A percentile compares a stretch with the other conserved stretches of the same genome.
Evolutionary conservation across 139 green algal genomes (phyloP).

Genomic region (Closterium sp.): DNA sequence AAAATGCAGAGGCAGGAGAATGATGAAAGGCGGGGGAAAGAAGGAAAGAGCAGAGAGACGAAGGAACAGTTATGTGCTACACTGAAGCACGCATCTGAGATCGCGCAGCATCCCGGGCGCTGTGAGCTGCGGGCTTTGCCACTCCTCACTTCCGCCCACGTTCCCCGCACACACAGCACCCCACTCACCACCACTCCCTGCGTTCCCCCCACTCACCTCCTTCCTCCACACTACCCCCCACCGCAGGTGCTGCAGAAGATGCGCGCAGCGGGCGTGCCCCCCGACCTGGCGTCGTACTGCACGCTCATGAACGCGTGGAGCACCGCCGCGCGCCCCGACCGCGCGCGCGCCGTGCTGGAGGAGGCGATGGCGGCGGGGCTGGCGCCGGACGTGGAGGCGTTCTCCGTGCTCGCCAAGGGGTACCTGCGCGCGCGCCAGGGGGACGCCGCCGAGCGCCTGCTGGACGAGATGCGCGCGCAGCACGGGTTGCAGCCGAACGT

Average conservation of each 20-base stretch:
- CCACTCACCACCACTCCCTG: too few relatives aligned
- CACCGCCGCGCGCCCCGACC: background rate
- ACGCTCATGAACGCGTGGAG: slow-evolving; percentile 25
- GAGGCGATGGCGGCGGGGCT: slow-evolving; percentile 2
- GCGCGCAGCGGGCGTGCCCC: background rate
- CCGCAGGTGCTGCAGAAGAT: slow-evolving; percentile 27
- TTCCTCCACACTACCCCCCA: background rate
- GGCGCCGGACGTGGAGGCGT: slow-evolving; percentile 20
- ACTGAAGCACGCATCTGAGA: too few relatives aligned
- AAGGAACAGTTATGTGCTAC: too few relatives aligned
- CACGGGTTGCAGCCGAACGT: background rate
- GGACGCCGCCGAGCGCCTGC: slow-evolving; percentile 1
- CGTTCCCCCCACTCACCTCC: too few relatives aligned
- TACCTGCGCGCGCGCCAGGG: background rate
- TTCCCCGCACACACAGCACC: too few relatives aligned
- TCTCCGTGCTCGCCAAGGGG: slow-evolving; percentile 29
- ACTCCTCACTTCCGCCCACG: too few relatives aligned
- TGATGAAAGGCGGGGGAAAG: too few relatives aligned
- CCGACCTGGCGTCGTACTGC: slow-evolving; percentile 15
- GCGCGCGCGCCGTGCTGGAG: slow-evolving; percentile 10
- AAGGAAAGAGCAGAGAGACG: too few relatives aligned
- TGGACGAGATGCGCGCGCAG: slow-evolving; percentile 4
- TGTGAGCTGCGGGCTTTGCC: too few relatives aligned
- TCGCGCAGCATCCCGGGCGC: too few relatives aligned
- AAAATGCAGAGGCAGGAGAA: too few relatives aligned